Evolutionary conservation across 208 protist genomes (phyloP).

Genomic region (Blechomonas ayalai): DNA sequence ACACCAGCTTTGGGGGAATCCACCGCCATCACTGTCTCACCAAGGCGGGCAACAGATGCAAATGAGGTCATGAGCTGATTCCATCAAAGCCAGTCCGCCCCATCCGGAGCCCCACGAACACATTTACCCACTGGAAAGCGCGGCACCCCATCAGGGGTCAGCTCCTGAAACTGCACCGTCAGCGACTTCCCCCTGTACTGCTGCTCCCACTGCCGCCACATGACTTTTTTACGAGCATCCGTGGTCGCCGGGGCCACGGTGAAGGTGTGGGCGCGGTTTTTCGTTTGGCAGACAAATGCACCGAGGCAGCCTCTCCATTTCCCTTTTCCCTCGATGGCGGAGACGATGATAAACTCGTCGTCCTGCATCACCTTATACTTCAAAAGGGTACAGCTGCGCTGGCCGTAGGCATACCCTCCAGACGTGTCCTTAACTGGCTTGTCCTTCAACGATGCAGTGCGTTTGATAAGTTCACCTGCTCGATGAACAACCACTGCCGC

Average conservation of each 20-base stretch:
- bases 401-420: slow-evolving; percentile 70
- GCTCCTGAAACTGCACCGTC: slow-evolving; percentile 86
- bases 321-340: slow-evolving; percentile 71
- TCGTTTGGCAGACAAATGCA: slow-evolving; percentile 70
- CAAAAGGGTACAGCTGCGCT: slow-evolving; percentile 69
- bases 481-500: too few relatives aligned
- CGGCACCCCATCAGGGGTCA: slow-evolving; percentile 73
- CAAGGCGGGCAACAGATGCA: too few relatives aligned
- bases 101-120: slow-evolving; percentile 56
- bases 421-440: slow-evolving; percentile 1
- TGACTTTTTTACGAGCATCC: slow-evolving; percentile 48
- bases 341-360: slow-evolving; percentile 80
- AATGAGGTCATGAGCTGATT: too few relatives aligned
- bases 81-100: slow-evolving; percentile 68
- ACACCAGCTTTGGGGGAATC: background rate
- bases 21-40: too few relatives aligned
- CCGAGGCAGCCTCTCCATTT: slow-evolving; percentile 80
- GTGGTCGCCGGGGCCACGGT: slow-evolving; percentile 72
- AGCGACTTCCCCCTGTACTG: slow-evolving; percentile 70
- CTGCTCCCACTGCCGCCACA: slow-evolving; percentile 59
- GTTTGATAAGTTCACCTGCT: too few relatives aligned
- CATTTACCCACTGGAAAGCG: slow-evolving; percentile 83
- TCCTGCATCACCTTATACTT: slow-evolving; percentile 90
- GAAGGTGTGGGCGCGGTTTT: slow-evolving; percentile 36
- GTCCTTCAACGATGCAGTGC: too few relatives aligned